A percentile compares a stretch with the other conserved stretches of the same genome.
Conservation (phyloP, 2,329 filamentous ascomycete genomes). For the Moelleriella libera region DNA sequence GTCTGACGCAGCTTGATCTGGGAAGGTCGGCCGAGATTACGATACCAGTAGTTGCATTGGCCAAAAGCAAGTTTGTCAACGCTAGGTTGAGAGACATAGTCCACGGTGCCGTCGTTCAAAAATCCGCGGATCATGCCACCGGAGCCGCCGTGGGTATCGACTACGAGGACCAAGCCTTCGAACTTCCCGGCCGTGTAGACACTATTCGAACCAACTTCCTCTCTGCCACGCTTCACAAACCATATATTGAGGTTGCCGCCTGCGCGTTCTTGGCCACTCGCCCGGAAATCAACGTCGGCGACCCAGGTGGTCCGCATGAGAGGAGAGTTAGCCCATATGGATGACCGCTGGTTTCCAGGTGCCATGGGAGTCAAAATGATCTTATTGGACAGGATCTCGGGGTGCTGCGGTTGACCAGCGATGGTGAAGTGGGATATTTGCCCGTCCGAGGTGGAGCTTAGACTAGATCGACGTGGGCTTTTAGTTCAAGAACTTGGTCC, state of each 20-base stretch:
- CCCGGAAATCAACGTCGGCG: conserved; percentile 76
- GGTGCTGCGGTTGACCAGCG: conserved; percentile 36
- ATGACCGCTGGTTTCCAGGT: conserved; percentile 73
- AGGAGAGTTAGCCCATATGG: conserved; percentile 60
- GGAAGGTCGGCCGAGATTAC: conserved; percentile 77
- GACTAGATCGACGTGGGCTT: not conserved
- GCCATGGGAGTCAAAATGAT: conserved; percentile 80
- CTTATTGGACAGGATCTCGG: conserved; percentile 71
- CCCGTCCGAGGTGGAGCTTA: conserved; percentile 8
- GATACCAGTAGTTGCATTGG: conserved; percentile 80
- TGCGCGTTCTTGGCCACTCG: conserved; percentile 69
- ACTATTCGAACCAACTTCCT: conserved; percentile 54
- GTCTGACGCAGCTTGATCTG: conserved; percentile 61
- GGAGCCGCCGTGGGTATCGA: conserved; percentile 68
- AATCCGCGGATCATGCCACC: conserved; percentile 81
- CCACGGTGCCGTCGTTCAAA: conserved; percentile 75
- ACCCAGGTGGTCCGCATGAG: conserved; percentile 60
- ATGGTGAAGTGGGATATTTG: conserved; percentile 40
- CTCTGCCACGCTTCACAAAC: conserved; percentile 60
- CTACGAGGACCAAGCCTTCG: conserved; percentile 75
- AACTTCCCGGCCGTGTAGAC: conserved; percentile 77
- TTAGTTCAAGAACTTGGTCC: not conserved
- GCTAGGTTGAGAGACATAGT: conserved; percentile 62
- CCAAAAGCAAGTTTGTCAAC: conserved; percentile 84
- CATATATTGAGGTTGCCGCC: conserved; percentile 88